These are phyloP conservation scores for Fonsecaea erecta DNA, from an alignment of 2,329 filamentous ascomycete species.

Conservation along the genomic window DNA sequence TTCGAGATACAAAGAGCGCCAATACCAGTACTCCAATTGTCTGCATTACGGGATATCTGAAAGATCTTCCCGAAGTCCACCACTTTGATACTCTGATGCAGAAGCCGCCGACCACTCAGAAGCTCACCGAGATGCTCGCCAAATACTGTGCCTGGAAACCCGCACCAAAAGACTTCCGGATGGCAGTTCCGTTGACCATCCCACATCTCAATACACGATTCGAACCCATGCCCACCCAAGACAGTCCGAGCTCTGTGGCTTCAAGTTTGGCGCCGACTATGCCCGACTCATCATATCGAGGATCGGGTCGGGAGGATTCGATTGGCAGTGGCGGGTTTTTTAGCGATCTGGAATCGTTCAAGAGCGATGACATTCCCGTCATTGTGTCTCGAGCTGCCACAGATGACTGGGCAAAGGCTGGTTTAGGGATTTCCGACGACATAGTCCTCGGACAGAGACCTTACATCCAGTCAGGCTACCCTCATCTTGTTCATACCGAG, in stretches of 20 bases:
- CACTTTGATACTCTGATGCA: conserved; percentile 95
- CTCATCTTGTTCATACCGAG: conserved; percentile 62
- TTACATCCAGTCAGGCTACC: conserved; percentile 52
- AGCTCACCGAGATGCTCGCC: conserved; percentile 84
- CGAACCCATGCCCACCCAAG: conserved; percentile 64
- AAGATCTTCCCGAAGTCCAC: conserved; percentile 91
- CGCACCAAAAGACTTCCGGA: conserved; percentile 62
- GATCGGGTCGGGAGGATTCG: conserved; percentile 84
- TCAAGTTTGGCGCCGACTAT: conserved; percentile 72
- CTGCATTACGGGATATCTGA: conserved; percentile 95
- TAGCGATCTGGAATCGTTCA: conserved; percentile 80
- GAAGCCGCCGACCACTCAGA: conserved; percentile 92
- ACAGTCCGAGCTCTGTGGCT: conserved; percentile 80
- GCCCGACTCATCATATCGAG: conserved; percentile 75
- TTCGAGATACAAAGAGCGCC: conserved; percentile 92
- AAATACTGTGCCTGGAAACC: conserved; percentile 93
- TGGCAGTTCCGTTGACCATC: conserved; percentile 62
- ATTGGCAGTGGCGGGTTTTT: conserved; percentile 82
- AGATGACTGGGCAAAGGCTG: conserved; percentile 77
- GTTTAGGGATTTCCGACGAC: conserved; percentile 76
- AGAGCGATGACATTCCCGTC: conserved; percentile 76
- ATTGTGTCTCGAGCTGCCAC: conserved; percentile 73
- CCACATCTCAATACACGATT: conserved; percentile 26
- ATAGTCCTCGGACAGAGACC: conserved; percentile 49
- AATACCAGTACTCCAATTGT: conserved; percentile 96